Evolutionary conservation across 352 stramenopile species (phyloP), one percentile per base, ranked within the genome.

Genomic region (Phytophthora boehmeriae): DNA sequence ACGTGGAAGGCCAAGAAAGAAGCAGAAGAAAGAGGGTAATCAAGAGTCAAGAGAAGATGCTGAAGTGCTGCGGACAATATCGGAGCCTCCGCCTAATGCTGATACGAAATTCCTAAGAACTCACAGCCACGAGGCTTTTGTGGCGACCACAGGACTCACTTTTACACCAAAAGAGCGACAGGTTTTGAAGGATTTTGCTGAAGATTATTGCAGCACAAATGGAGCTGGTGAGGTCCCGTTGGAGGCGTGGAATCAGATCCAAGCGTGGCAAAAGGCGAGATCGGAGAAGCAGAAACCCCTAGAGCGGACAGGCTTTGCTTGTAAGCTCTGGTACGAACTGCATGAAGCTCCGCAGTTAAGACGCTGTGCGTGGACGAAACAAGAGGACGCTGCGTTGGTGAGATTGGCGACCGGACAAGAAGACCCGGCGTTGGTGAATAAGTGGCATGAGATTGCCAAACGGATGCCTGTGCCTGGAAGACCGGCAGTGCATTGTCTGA

Each of bases 311-410:
- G 71, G 78, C 2, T 92, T 90, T 49, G 71, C 79, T 28, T 92
- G 83, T 43, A 90, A 90, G 43, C 54, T 90, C n/a, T 85, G 80
- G 59, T 92, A 78, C 62, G 80, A 91, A 16, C 64, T 92, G 34
- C 76, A 91, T 43, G 83, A 91, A 14, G 75, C 81, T 20, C 79
- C 83, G 4, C 69, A 48, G 2, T 34, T 90, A 36, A 74, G 83
- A 22, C 68, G 84, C 2, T 61, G 68, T 14, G 73, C 79, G 5
- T 88, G 79, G 79, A 87, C 76, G 0, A 86, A 86, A 45, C 58
- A 76, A 9, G 79, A 88, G 56, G 76, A 88, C 47, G 54, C 59
- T 2, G 72, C 68, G 5, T 35, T 88, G 32, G 45, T 63, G 45
- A 57, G 53, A 4, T 55, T 88, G 19, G 79, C 75, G 4, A 85